These are phyloP conservation scores for Polytolypa hystricis DNA, from an alignment of 2,329 filamentous ascomycete genomes.

Conservation along the genomic window DNA sequence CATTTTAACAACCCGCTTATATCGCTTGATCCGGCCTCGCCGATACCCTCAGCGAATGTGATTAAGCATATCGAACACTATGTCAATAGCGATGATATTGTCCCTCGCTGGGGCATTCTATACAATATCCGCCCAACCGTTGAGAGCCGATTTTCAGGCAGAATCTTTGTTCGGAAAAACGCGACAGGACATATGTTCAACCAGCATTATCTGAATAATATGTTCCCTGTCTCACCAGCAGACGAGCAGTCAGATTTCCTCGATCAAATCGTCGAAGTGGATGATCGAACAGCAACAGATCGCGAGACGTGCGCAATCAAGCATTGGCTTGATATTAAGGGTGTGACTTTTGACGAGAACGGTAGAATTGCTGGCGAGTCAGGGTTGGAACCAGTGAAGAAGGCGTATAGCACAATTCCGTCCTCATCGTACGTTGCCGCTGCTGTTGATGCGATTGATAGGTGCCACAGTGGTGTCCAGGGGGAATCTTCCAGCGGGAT, in stretches of 20 bases:
- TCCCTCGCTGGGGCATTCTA: conserved; percentile 62
- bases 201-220: conserved; percentile 34
- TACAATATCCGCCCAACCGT: conserved; percentile 50
- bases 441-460: too few relatives aligned
- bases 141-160: conserved; percentile 39
- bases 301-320: too few relatives aligned
- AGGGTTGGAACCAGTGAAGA: too few relatives aligned
- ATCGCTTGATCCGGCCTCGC: conserved; percentile 23
- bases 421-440: too few relatives aligned
- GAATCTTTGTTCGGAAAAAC: conserved; percentile 35
- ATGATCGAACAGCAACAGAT: conserved; percentile 1
- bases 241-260: conserved; percentile 6
- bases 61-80: conserved; percentile 73
- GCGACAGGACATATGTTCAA: conserved; percentile 33
- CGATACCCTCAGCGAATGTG: conserved; percentile 20
- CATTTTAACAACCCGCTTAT: conserved; percentile 70
- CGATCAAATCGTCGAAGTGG: conserved; percentile 6
- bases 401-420: too few relatives aligned
- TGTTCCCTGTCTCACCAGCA: conserved; percentile 25
- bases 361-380: too few relatives aligned
- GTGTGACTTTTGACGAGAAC: too few relatives aligned
- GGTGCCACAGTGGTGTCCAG: too few relatives aligned
- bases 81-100: conserved; percentile 61
- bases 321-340: too few relatives aligned
- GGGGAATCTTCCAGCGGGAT: too few relatives aligned